A percentile compares a stretch with the other conserved stretches of the same genome.
These are phyloP conservation scores for Excoecaria agallocha DNA, from an alignment of 345 rosid species.

Conservation along the genomic window DNA sequence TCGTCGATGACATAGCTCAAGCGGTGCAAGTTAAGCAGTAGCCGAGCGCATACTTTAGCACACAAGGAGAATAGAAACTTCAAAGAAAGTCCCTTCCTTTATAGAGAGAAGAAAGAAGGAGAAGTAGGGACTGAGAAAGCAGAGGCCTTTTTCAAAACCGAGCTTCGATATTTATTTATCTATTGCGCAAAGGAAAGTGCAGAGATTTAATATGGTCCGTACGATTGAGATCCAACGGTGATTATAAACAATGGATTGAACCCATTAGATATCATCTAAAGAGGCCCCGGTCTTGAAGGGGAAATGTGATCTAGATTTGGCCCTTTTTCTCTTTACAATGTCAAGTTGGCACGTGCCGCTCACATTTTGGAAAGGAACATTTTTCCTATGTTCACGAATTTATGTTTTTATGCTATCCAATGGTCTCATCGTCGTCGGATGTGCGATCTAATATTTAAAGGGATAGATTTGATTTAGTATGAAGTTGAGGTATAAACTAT, in stretches of 20 bases:
- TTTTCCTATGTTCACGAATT: background rate
- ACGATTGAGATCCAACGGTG: constrained; percentile 42
- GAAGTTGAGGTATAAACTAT: background rate
- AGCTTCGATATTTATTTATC: constrained; percentile 24
- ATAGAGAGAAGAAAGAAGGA: constrained; percentile 13
- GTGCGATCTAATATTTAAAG: background rate
- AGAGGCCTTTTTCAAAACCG: constrained; percentile 22
- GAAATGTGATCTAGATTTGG: constrained; percentile 48
- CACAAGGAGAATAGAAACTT: background rate
- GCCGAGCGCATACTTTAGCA: constrained; percentile 37
- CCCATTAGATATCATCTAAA: constrained; percentile 47
- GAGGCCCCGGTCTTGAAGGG: constrained; percentile 47
- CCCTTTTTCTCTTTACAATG: constrained; percentile 38
- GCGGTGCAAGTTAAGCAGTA: constrained; percentile 37
- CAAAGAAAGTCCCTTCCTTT: background rate
- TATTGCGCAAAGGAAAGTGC: constrained; percentile 32
- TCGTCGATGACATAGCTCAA: constrained; percentile 47
- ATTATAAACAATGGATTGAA: background rate
- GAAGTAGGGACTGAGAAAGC: constrained; percentile 5
- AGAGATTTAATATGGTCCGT: constrained; percentile 47
- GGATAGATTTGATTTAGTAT: background rate
- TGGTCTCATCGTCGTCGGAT: background rate
- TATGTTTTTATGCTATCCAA: background rate
- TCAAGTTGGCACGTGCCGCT: constrained; percentile 67
- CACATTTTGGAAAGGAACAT: background rate